Conservation (phyloP, 2,329 filamentous ascomycete species). For the Xylaria hypoxylon region DNA sequence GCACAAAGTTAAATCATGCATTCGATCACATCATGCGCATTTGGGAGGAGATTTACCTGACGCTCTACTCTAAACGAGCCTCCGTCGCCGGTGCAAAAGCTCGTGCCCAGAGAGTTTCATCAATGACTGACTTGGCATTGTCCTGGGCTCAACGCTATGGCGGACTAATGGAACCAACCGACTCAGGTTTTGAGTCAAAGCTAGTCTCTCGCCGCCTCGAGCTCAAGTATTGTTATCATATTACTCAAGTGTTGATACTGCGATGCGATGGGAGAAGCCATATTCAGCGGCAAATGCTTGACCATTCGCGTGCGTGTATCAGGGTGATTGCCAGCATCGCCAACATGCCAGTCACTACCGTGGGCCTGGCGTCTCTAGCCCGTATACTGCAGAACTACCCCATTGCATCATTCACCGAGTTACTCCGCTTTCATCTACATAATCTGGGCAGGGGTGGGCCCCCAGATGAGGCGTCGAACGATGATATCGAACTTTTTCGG, state of each 20-base stretch:
- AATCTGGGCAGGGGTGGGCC: background rate
- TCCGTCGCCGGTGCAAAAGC: slow-evolving; percentile 2
- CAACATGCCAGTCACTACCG: slow-evolving; percentile 14
- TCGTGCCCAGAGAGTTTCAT: slow-evolving; percentile 13
- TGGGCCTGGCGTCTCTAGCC: slow-evolving; percentile 13
- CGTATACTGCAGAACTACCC: slow-evolving; percentile 27
- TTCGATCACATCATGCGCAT: slow-evolving; percentile 27
- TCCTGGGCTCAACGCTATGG: slow-evolving; percentile 23
- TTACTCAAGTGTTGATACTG: slow-evolving; percentile 23
- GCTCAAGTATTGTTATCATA: slow-evolving; percentile 24
- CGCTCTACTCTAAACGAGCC: slow-evolving; percentile 18
- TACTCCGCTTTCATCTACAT: slow-evolving; percentile 21
- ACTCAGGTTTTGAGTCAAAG: background rate
- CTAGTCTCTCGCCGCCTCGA: slow-evolving; percentile 17
- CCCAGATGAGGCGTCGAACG: slow-evolving; percentile 4
- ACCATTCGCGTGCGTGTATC: slow-evolving; percentile 21
- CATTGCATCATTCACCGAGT: slow-evolving; percentile 22
- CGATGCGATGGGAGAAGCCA: slow-evolving; percentile 21
- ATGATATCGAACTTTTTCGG: slow-evolving; percentile 23
- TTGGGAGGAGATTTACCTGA: slow-evolving; percentile 29
- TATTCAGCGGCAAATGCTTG: slow-evolving; percentile 14
- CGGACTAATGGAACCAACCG: slow-evolving; percentile 6
- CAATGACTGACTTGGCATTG: slow-evolving; percentile 2
- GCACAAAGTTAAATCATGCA: background rate
- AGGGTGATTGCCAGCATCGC: slow-evolving; percentile 14